Evolutionary conservation across 106 monocot genomes (phyloP).

Genomic region (Phalaenopsis aphrodite): DNA sequence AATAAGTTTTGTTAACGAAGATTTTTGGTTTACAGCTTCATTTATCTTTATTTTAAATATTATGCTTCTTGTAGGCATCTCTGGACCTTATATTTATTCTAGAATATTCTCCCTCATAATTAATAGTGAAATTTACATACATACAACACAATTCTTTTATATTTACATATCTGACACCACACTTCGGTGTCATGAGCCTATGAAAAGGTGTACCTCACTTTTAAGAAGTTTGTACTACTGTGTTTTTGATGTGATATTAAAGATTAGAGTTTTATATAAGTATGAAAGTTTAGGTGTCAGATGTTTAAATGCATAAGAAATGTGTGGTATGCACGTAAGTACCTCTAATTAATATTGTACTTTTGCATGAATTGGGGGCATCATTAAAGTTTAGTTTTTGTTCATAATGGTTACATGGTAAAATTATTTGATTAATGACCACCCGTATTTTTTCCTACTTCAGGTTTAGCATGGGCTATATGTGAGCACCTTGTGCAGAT

Average conservation of each 20-base stretch:
- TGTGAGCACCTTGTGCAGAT: slow-evolving; percentile 87
- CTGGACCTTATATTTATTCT: background rate
- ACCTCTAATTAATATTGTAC: background rate
- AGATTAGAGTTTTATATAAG: too few species aligned
- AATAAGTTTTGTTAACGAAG: background rate
- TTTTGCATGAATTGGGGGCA: background rate
- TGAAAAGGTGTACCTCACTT: too few species aligned
- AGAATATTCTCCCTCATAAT: background rate
- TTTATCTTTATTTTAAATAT: background rate
- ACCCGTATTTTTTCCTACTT: slow-evolving; percentile 3
- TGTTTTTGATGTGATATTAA: too few species aligned
- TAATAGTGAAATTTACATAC: background rate
- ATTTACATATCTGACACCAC: too few species aligned
- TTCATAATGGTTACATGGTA: background rate
- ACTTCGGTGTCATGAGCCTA: too few species aligned
- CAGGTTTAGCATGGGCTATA: slow-evolving; percentile 99
- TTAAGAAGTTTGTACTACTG: too few species aligned
- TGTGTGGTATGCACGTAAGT: too few species aligned
- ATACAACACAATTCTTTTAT: too few species aligned
- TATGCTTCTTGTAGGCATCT: background rate
- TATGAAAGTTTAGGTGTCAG: too few species aligned
- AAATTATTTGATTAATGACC: slow-evolving; percentile 1
- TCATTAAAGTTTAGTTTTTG: background rate
- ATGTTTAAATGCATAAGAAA: too few species aligned
- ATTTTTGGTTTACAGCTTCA: background rate